A percentile compares a stretch with the other conserved stretches of the same genome.
Evolutionary conservation across 2,329 filamentous ascomycete species (phyloP).

Genomic region (Aspergillus pseudonomiae): DNA sequence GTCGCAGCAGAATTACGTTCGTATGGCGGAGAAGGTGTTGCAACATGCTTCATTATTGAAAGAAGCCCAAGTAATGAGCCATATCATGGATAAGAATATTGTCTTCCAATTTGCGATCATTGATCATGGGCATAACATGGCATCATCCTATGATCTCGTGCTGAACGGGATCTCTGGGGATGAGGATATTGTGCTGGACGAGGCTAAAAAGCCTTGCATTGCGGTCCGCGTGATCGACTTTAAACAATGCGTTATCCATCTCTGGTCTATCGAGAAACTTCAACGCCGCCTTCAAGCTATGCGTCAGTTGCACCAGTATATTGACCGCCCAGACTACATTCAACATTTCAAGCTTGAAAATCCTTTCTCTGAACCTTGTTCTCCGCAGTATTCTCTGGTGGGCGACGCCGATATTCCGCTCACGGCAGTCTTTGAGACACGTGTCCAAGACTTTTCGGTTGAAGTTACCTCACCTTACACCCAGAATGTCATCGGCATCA

Average conservation of each 20-base stretch:
- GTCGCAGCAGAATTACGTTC: constrained; percentile 83
- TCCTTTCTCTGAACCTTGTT: constrained; percentile 86
- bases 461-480: constrained; percentile 94
- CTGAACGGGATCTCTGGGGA: constrained; percentile 87
- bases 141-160: constrained; percentile 95
- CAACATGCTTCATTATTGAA: constrained; percentile 87
- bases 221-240: constrained; percentile 90
- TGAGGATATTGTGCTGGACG: constrained; percentile 80
- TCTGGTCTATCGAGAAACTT: constrained; percentile 95
- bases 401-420: constrained; percentile 93
- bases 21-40: constrained; percentile 89
- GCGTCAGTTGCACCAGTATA: constrained; percentile 95
- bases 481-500: constrained; percentile 83
- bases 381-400: constrained; percentile 88
- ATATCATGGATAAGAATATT: constrained; percentile 88
- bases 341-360: constrained; percentile 92
- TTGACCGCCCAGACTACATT: constrained; percentile 91
- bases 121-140: constrained; percentile 82
- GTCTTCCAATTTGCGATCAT: constrained; percentile 95
- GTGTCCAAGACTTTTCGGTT: constrained; percentile 90
- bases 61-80: constrained; percentile 97
- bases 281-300: constrained; percentile 85
- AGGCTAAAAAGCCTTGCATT: constrained; percentile 84
- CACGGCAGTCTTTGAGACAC: constrained; percentile 88
- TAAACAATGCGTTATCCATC: constrained; percentile 78